These are phyloP conservation scores for Akebia trifoliata DNA, from an alignment of 164 flowering plant species.

Conservation along the genomic window DNA sequence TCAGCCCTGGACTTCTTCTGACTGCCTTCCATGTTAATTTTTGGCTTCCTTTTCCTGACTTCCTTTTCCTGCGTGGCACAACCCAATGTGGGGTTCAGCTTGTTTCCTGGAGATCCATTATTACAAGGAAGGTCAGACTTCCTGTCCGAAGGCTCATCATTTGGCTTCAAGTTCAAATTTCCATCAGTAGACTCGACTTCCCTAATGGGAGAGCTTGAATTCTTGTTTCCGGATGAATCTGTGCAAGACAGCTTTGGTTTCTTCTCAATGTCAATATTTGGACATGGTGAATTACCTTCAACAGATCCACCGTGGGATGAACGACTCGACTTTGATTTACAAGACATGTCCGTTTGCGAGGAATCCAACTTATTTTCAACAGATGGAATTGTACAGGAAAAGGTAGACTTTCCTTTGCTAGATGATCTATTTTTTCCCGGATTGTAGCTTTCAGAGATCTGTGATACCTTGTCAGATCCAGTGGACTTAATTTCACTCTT, in stretches of 20 bases:
- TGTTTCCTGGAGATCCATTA: constrained; percentile 25
- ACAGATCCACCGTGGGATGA: constrained; percentile 30
- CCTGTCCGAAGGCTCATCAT: constrained; percentile 30
- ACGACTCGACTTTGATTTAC: constrained; percentile 24
- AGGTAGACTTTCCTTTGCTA: constrained; percentile 41
- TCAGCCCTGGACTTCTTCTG: constrained; percentile 42
- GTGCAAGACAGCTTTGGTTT: constrained; percentile 21
- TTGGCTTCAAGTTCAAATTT: constrained; percentile 20
- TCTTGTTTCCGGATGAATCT: constrained; percentile 27
- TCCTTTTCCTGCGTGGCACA: constrained; percentile 19
- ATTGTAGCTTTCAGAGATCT: constrained; percentile 33
- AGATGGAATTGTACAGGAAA: constrained; percentile 18
- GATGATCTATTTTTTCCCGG: constrained; percentile 52
- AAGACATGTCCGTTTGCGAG: constrained; percentile 29
- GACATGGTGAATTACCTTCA: constrained; percentile 32
- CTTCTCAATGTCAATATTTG: constrained; percentile 27
- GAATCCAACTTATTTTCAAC: constrained; percentile 34
- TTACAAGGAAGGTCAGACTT: constrained; percentile 26
- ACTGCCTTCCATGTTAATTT: constrained; percentile 20
- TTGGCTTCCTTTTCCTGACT: constrained; percentile 46
- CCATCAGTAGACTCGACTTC: constrained; percentile 25
- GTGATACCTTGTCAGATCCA: constrained; percentile 36
- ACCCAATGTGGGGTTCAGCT: constrained; percentile 24
- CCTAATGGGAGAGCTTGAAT: constrained; percentile 23
- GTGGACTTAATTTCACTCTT: constrained; percentile 36